These are phyloP conservation scores for Lodderomyces metapsilosis DNA, from an alignment of 1,139 yeast species.

Conservation along the genomic window DNA sequence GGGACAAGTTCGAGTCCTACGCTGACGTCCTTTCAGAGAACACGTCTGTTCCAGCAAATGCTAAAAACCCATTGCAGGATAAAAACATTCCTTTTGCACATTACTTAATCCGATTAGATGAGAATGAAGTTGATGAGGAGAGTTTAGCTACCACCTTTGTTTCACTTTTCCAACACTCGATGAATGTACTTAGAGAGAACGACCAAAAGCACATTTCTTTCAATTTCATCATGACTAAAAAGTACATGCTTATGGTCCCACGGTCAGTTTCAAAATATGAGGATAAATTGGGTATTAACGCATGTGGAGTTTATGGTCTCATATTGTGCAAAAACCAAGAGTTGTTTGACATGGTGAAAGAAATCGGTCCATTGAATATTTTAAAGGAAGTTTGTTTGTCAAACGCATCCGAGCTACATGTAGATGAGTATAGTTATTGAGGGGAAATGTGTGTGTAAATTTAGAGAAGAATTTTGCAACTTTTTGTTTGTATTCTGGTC, in stretches of 20 bases:
- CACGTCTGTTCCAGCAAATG: constrained; percentile 55
- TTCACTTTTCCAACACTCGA: constrained; percentile 65
- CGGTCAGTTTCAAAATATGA: constrained; percentile 48
- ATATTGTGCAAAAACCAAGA: constrained; percentile 72
- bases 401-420: constrained; percentile 37
- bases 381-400: constrained; percentile 67
- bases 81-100: constrained; percentile 76
- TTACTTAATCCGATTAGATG: constrained; percentile 60
- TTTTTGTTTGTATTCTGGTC: too few relatives aligned
- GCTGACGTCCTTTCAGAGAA: constrained; percentile 41
- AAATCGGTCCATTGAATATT: constrained; percentile 45
- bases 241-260: constrained; percentile 87
- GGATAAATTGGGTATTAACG: constrained; percentile 61
- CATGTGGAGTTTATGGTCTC: constrained; percentile 80
- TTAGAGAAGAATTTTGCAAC: too few relatives aligned
- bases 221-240: constrained; percentile 76
- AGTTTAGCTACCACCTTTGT: constrained; percentile 63
- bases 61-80: constrained; percentile 61
- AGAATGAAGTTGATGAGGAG: constrained; percentile 45
- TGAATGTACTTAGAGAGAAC: constrained; percentile 62
- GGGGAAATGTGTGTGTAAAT: too few relatives aligned
- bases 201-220: constrained; percentile 55
- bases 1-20: constrained; percentile 50
- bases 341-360: constrained; percentile 36
- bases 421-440: constrained; percentile 42